Conservation (phyloP, 1,139 yeast genomes). For the Geotrichum aggregatum region DNA sequence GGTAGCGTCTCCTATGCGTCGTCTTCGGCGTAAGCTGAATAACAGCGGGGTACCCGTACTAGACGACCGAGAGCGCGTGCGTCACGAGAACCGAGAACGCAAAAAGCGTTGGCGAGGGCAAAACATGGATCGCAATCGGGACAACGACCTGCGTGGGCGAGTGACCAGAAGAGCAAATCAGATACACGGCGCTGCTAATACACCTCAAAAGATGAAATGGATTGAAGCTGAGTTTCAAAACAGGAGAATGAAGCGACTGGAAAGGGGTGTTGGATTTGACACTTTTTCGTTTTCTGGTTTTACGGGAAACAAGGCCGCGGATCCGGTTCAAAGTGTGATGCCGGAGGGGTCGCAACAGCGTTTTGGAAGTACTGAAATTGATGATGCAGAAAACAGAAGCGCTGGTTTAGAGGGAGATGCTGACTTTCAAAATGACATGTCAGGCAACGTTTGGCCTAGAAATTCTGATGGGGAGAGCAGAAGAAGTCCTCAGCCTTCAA, state of each 20-base stretch:
- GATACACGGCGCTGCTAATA: constrained; percentile 59
- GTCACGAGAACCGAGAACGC: constrained; percentile 74
- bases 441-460: not conserved
- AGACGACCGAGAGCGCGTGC: constrained; percentile 53
- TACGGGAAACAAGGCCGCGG: not conserved
- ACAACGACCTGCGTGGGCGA: constrained; percentile 76
- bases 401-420: constrained; percentile 6
- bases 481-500: constrained; percentile 2
- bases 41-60: constrained; percentile 27
- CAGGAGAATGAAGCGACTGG: constrained; percentile 58
- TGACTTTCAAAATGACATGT: not conserved
- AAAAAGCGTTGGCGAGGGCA: constrained; percentile 89
- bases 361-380: constrained; percentile 16
- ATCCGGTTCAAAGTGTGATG: constrained; percentile 21
- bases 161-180: constrained; percentile 66
- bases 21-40: constrained; percentile 16
- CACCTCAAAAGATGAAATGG: constrained; percentile 65
- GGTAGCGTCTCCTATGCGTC: constrained; percentile 9
- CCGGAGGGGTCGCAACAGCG: constrained; percentile 20
- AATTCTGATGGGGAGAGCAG: not conserved
- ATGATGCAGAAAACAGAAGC: not conserved
- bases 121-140: constrained; percentile 77
- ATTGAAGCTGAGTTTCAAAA: constrained; percentile 65
- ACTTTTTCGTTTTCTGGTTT: constrained; percentile 7
- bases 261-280: constrained; percentile 24